Conservation (phyloP, 805 yeast species). For the Wickerhamiella occidentalis region DNA sequence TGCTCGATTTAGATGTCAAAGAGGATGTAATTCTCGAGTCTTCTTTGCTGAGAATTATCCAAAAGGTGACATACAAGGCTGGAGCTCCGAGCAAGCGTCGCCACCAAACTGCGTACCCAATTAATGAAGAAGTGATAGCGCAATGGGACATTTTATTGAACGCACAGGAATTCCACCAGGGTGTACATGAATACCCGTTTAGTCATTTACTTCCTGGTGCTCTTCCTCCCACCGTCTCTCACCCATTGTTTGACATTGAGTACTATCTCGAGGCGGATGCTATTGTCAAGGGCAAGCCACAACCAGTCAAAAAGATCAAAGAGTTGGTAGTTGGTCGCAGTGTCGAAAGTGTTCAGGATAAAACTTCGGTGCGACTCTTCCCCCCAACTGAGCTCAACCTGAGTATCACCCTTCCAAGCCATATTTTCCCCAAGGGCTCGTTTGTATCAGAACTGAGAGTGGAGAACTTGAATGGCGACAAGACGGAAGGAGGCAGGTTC, state of each 20-base stretch:
- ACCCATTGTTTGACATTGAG: constrained; percentile 51
- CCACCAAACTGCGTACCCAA: constrained; percentile 3
- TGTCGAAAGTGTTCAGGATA: constrained; percentile 66
- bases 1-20: constrained; percentile 48
- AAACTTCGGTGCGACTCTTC: constrained; percentile 78
- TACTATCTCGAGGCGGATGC: constrained; percentile 60
- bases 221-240: constrained; percentile 58
- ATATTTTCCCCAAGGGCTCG: constrained; percentile 73
- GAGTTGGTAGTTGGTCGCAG: constrained; percentile 57
- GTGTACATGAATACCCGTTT: constrained; percentile 82
- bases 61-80: constrained; percentile 37
- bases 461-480: constrained; percentile 34
- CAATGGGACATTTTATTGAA: constrained; percentile 73
- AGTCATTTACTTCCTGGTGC: constrained; percentile 81
- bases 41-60: constrained; percentile 38
- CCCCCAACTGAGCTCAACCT: constrained; percentile 93
- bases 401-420: constrained; percentile 76
- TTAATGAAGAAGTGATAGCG: constrained; percentile 46
- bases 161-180: constrained; percentile 40
- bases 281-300: constrained; percentile 25
- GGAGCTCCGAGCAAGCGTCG: background rate
- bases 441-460: constrained; percentile 74
- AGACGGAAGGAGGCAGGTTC: background rate
- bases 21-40: constrained; percentile 34
- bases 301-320: background rate